Conservation (phyloP, 1,139 yeast genomes). For the Kodamaea fungicola region DNA sequence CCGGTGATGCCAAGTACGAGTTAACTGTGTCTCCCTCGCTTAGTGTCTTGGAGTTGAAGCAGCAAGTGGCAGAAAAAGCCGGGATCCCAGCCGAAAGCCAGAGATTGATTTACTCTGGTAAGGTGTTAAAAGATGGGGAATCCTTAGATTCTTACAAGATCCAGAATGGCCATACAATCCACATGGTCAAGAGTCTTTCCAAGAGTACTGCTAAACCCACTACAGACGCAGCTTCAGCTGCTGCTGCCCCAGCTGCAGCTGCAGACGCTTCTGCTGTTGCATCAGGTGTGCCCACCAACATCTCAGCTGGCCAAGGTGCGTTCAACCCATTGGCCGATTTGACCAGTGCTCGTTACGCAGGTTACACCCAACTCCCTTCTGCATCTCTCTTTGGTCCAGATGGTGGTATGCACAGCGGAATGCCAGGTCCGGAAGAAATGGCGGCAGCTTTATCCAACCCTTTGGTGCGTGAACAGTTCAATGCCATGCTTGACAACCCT, state of each 20-base stretch:
- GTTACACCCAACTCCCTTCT: conserved; percentile 81
- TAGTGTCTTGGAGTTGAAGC: conserved; percentile 69
- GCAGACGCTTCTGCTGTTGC: conserved; percentile 10
- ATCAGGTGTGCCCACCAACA: conserved; percentile 58
- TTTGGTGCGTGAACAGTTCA: conserved; percentile 74
- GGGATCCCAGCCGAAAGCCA: conserved; percentile 74
- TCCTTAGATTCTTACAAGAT: conserved; percentile 73
- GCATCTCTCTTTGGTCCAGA: conserved; percentile 93
- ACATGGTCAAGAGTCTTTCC: conserved; percentile 71
- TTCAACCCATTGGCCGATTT: conserved; percentile 88
- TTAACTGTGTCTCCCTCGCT: conserved; percentile 50
- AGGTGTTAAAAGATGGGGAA: conserved; percentile 83
- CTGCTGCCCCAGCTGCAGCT: conserved; percentile 16
- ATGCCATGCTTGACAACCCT: conserved; percentile 72
- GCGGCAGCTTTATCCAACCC: conserved; percentile 77
- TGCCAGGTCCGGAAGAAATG: conserved; percentile 75
- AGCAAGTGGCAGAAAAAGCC: conserved; percentile 53
- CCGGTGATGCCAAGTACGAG: conserved; percentile 79
- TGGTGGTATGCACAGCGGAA: conserved; percentile 71
- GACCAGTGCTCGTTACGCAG: conserved; percentile 95
- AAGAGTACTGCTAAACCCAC: conserved; percentile 23
- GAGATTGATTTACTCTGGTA: conserved; percentile 88
- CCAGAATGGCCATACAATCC: conserved; percentile 83
- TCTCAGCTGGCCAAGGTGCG: conserved; percentile 86
- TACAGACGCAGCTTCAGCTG: conserved; percentile 8